A percentile compares a stretch with the other conserved stretches of the same genome.
Evolutionary conservation across 495 filamentous ascomycete species (phyloP).

Genomic region (Penicillium alfredii): DNA sequence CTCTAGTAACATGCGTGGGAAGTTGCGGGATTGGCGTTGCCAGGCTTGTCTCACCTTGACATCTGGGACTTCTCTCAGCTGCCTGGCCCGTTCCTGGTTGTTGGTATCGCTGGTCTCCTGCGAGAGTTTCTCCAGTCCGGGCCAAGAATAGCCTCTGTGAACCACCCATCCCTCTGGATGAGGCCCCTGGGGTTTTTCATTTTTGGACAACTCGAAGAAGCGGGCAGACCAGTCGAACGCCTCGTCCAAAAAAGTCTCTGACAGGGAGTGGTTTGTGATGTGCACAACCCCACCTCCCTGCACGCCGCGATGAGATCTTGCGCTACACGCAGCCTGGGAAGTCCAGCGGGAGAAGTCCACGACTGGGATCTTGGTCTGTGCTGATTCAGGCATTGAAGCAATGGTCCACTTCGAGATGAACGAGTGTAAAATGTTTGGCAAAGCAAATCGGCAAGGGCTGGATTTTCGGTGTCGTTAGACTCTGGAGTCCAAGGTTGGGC

Average conservation of each 20-base stretch:
- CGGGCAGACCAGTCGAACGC: constrained; percentile 49
- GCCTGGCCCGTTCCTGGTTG: constrained; percentile 28
- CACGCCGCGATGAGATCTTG: constrained; percentile 48
- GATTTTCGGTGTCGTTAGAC: too few relatives aligned
- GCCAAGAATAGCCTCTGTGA: constrained; percentile 63
- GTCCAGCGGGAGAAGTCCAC: constrained; percentile 48
- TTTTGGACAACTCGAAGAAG: constrained; percentile 41
- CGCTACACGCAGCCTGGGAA: constrained; percentile 35
- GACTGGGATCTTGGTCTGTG: constrained; percentile 38
- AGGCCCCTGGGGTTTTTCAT: constrained; percentile 50
- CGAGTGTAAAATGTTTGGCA: too few relatives aligned
- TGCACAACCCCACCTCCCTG: constrained; percentile 55
- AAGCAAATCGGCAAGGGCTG: too few relatives aligned
- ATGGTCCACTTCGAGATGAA: too few relatives aligned
- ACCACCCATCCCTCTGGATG: constrained; percentile 52
- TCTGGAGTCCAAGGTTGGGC: too few relatives aligned
- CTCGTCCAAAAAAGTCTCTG: constrained; percentile 40
- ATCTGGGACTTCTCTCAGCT: constrained; percentile 33
- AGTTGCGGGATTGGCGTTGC: too few relatives aligned
- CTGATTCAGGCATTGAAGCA: too few relatives aligned
- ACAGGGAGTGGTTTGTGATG: constrained; percentile 50
- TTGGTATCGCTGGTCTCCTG: constrained; percentile 46
- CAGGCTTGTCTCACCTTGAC: constrained; percentile 38
- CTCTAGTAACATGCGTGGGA: too few relatives aligned
- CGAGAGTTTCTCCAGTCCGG: constrained; percentile 59